Evolutionary conservation across 306 rosid species (phyloP), one percentile per base, ranked within the genome.

Genomic region (Prunus armeniaca): DNA sequence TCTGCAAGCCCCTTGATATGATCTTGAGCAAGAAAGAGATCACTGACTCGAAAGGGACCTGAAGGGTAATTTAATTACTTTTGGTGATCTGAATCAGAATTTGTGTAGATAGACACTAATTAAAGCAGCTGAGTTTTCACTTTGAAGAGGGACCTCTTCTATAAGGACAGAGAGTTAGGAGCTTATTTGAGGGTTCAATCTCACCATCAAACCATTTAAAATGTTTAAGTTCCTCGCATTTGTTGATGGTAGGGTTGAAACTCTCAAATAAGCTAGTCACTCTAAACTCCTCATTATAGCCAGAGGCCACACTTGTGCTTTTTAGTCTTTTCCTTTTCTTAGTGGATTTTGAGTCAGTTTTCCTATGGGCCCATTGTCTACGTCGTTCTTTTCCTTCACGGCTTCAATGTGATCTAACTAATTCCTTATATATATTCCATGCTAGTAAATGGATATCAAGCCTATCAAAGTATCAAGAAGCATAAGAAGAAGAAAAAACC

Each of bases 341-440:
- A 54, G 73, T 70, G 62, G 79, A 72, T 75, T 86, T 87, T 24
- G 20, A 74, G 57, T 70, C 83, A 27, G 75, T 92, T 84, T 79
- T 9, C 20, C 78, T 88, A 65, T 89, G 90, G 11, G 96, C 91
- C 92, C 93, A 87, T 79, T 61, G 80, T 74, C 91, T 86, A 55
- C 97, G 78, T 3, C 90, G 96, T 49, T 90, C 96, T 83, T 92
- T 92, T 63, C 79, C 85, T 88, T 90, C 92, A 51, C 81, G 90
- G 22, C 67, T 72, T 72, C 22, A 41, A 51, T 13, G 5, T 30
- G 6, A 41, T 2, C 76, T 54, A 9, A n/a, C 17, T 18, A 43
- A n/a, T 11, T 72, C 65, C 6, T 17, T 12, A 38, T 43, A 60
- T 43, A 13, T 10, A 43, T 17, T 38, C 67, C 41, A 43, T 45